Evolutionary conservation across 1,284 basidiomycete genomes (phyloP).

Genomic region (Wolfiporia cocos): DNA sequence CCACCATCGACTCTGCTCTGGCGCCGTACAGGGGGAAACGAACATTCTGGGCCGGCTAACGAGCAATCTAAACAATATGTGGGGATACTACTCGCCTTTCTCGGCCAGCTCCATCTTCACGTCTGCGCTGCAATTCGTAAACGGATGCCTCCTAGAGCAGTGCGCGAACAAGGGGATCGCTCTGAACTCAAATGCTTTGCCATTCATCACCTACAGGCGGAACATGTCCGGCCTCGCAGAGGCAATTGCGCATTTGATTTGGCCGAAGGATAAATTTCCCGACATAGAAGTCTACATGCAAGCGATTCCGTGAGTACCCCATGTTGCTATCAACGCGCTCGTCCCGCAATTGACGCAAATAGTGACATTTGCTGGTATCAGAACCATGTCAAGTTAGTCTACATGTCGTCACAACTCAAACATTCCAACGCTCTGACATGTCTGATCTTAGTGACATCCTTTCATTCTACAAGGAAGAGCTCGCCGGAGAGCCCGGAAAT

Average conservation of each 20-base stretch:
- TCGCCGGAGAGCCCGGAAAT: slow-evolving; percentile 6
- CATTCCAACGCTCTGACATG: no score
- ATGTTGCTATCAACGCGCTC: background rate
- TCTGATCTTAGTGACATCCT: slow-evolving; percentile 12
- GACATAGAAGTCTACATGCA: slow-evolving; percentile 10
- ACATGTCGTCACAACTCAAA: no score
- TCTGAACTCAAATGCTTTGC: slow-evolving; percentile 3
- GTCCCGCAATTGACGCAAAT: background rate
- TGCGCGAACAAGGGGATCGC: background rate
- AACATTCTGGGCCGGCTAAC: slow-evolving; percentile 9
- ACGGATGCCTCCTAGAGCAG: slow-evolving; percentile 11
- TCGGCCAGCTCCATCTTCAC: slow-evolving; percentile 9
- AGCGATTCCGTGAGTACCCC: slow-evolving; percentile 12
- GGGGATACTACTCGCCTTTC: slow-evolving; percentile 10
- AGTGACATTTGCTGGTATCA: background rate
- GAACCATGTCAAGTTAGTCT: slow-evolving; percentile 9
- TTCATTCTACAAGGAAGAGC: slow-evolving; percentile 15
- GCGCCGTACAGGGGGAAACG: background rate
- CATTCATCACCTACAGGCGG: slow-evolving; percentile 9
- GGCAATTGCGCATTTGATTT: slow-evolving; percentile 12
- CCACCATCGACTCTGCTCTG: slow-evolving; percentile 1
- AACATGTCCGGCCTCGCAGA: slow-evolving; percentile 8
- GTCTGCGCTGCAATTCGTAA: slow-evolving; percentile 11
- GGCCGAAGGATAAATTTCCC: slow-evolving; percentile 12
- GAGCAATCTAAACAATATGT: slow-evolving; percentile 5